Base-by-base conservation (phyloP, 2,329 filamentous ascomycete genomes). In the Trichoderma cornu-damae region DNA sequence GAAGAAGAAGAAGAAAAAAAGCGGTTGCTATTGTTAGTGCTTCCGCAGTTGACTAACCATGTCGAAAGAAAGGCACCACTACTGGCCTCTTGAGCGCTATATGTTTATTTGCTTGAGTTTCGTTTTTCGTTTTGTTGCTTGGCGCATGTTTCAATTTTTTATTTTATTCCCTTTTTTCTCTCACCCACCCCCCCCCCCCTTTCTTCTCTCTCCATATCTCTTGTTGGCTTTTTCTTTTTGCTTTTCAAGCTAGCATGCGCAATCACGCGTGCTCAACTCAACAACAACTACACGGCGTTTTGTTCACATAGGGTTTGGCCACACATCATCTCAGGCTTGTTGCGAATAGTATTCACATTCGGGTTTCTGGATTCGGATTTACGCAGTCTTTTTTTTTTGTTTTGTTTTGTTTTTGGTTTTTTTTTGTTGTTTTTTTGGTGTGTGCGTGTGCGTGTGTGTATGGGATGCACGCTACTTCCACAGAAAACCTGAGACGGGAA, bases 271-370 rank as follows among this genome's bases (percentile, higher is more conserved):
- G 42, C 40, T 30, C 40, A 38, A 20, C 20, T 44, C 30, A 28
- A 37, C 51, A 51, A 32, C 24, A 9, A 47, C 14, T 20, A 55
- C 42, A 35, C 42, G 51, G 51, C 51, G 51, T 55, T 55, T 55
- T 55, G 28, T 47, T 57, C 54, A 43, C 26, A 57, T 32, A 43
- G 54, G 44, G 30, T 52, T 42, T 20, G 28, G 40, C 51, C 40
- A 47, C 51, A 55, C 30, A 55, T 46, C 42, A 47, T 37, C 26
- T 47, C 51, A 47, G 30, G 51, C 51, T 55, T 55, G 51, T 55
- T 47, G 30, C 51, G 42, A 24, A 47, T 47, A 38, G 18, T 38
- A 38, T 55, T 38, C 22, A 35, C 40, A 46, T 42, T 38, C 32
- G 30, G 42, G 32, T 20, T 46, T 16, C 24, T 12, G 30, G 22